These are phyloP conservation scores for Fragaria nilgerrensis DNA, from an alignment of 306 rosid species.

Conservation along the genomic window DNA sequence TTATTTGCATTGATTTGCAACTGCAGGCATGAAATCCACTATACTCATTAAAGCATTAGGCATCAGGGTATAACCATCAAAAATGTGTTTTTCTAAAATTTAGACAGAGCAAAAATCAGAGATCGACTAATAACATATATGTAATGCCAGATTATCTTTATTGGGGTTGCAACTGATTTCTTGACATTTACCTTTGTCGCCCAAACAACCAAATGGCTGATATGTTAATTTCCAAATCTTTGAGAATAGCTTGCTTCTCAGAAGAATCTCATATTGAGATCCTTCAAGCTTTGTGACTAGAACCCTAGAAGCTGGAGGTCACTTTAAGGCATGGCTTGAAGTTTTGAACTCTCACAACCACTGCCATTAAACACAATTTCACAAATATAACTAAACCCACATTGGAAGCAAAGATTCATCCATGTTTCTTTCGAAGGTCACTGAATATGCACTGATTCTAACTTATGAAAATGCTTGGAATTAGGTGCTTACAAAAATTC, in stretches of 20 bases:
- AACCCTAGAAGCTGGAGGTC: background rate
- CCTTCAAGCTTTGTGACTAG: background rate
- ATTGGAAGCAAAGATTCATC: too few species aligned
- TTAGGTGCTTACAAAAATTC: too few species aligned
- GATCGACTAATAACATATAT: background rate
- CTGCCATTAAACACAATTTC: too few species aligned
- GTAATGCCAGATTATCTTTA: background rate
- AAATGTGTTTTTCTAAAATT: background rate
- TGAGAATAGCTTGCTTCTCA: background rate
- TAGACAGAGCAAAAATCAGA: background rate
- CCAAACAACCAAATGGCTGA: background rate
- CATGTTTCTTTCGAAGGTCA: too few species aligned
- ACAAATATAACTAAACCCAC: too few species aligned
- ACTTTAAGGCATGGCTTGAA: background rate
- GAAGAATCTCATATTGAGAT: background rate
- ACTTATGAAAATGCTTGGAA: too few species aligned
- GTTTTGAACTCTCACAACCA: too few species aligned
- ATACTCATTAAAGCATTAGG: background rate
- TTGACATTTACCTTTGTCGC: background rate
- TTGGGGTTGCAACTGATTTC: background rate
- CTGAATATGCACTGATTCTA: too few species aligned
- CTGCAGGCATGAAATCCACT: background rate
- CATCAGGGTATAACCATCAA: background rate
- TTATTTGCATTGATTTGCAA: too few species aligned
- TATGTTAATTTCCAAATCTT: background rate